phyloP scores from a whole-genome alignment of 2,329 filamentous ascomycete genomes.

The Tolypocladium cylindrosporum region DNA sequence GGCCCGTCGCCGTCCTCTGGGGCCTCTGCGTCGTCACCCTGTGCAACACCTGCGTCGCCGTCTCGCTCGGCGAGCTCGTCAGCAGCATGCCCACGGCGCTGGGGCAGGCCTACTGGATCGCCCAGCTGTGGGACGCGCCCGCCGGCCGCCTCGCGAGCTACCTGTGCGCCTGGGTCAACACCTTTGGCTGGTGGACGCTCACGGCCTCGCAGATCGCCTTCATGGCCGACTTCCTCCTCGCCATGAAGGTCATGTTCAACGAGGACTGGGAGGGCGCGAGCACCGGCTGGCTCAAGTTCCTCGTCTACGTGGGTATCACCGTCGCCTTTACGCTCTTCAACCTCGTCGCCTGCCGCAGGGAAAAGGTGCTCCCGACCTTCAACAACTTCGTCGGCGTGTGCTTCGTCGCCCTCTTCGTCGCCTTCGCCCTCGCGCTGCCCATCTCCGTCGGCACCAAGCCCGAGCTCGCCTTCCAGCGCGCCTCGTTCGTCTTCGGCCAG shows the following conservation, averaged over 20 bases:
- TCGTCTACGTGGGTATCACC: slow-evolving; percentile 43
- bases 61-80: slow-evolving; percentile 45
- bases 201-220: slow-evolving; percentile 46
- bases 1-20: slow-evolving; percentile 44
- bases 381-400: slow-evolving; percentile 47
- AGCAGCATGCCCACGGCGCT: slow-evolving; percentile 51
- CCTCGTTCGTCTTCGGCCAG: slow-evolving; percentile 39
- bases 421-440: slow-evolving; percentile 39
- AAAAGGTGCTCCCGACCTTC: slow-evolving; percentile 31
- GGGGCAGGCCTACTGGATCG: slow-evolving; percentile 48
- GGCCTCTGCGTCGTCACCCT: slow-evolving; percentile 40
- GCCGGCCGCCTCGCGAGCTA: slow-evolving; percentile 41
- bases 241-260: slow-evolving; percentile 45
- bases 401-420: slow-evolving; percentile 41
- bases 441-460: slow-evolving; percentile 38
- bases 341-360: slow-evolving; percentile 36
- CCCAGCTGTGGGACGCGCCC: slow-evolving; percentile 23
- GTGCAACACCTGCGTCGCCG: slow-evolving; percentile 42
- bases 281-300: slow-evolving; percentile 42
- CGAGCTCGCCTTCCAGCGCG: slow-evolving; percentile 34
- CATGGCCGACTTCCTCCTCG: slow-evolving; percentile 46
- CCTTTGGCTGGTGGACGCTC: slow-evolving; percentile 48
- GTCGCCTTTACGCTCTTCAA: slow-evolving; percentile 38
- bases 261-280: slow-evolving; percentile 32
- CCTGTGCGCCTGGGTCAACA: slow-evolving; percentile 51